Percentiles rank a stretch among this genome's conserved stretches.
These are phyloP conservation scores for Diaporthe vexans DNA, from an alignment of 2,329 filamentous ascomycete species.

Conservation along the genomic window DNA sequence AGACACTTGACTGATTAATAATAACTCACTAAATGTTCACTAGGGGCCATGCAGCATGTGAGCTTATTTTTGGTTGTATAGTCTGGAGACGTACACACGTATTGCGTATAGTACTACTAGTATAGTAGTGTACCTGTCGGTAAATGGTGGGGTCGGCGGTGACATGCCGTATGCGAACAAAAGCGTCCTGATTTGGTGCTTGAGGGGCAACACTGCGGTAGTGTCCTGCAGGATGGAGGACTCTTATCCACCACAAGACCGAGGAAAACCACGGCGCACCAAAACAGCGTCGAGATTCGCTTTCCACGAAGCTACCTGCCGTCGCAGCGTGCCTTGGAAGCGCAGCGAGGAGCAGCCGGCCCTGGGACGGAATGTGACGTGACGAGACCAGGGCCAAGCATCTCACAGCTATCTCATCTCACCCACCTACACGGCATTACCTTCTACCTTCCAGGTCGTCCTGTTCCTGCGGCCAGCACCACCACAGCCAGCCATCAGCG, in stretches of 20 bases:
- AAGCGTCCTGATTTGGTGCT: not conserved
- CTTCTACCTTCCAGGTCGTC: not conserved
- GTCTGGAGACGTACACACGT: not conserved
- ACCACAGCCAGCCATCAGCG: not conserved
- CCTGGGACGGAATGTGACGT: constrained; percentile 29
- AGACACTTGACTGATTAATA: not conserved
- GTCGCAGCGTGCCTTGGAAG: constrained; percentile 12
- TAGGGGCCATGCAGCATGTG: not conserved
- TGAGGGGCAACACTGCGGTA: constrained; percentile 25
- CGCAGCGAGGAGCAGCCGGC: constrained; percentile 16
- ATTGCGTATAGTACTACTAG: no score
- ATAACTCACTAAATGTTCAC: not conserved
- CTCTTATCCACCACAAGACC: constrained; percentile 3
- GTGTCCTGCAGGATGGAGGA: constrained; percentile 27
- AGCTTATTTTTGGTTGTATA: not conserved
- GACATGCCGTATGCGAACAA: not conserved
- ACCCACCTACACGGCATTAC: not conserved
- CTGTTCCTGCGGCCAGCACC: not conserved
- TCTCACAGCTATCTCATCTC: constrained; percentile 9
- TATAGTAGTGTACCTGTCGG: not conserved
- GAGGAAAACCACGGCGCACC: constrained; percentile 4
- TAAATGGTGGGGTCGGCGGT: not conserved
- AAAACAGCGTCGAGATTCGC: constrained; percentile 12
- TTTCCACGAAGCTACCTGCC: constrained; percentile 27
- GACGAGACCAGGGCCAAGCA: constrained; percentile 5